Evolutionary conservation across 2,329 filamentous ascomycete species (phyloP).

Genomic region (Tolypocladium album): DNA sequence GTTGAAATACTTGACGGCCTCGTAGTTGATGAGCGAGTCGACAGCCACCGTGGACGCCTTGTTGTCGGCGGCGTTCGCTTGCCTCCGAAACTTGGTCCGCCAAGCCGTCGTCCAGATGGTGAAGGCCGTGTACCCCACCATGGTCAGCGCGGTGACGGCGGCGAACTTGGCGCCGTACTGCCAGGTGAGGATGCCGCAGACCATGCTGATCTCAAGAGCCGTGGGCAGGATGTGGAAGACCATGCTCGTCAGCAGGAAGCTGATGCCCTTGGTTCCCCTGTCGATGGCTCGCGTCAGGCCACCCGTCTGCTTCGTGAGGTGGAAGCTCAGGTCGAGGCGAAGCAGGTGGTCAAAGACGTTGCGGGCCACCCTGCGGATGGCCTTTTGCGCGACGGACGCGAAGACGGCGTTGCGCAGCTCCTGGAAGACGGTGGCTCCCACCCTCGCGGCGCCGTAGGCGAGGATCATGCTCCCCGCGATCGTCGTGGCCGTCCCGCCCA

Average conservation of each 20-base stretch:
- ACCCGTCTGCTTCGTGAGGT: conserved; percentile 87
- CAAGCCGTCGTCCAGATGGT: conserved; percentile 94
- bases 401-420: conserved; percentile 94
- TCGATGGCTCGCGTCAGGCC: conserved; percentile 91
- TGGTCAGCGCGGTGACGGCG: conserved; percentile 78
- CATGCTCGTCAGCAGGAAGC: conserved; percentile 94
- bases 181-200: conserved; percentile 92
- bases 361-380: conserved; percentile 79
- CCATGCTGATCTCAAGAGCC: conserved; percentile 84
- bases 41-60: conserved; percentile 90
- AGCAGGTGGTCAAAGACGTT: conserved; percentile 90
- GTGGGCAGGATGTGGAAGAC: conserved; percentile 95
- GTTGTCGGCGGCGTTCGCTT: conserved; percentile 94
- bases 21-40: conserved; percentile 96
- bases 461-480: conserved; percentile 89
- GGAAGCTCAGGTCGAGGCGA: conserved; percentile 83
- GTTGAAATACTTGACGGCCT: conserved; percentile 99
- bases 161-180: conserved; percentile 92
- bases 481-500: conserved; percentile 81
- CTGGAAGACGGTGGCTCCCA: conserved; percentile 83
- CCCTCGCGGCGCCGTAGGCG: conserved; percentile 80
- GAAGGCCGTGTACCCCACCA: conserved; percentile 92
- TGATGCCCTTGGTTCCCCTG: conserved; percentile 95
- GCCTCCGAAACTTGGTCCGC: conserved; percentile 91
- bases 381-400: conserved; percentile 92